Evolutionary conservation across 2,329 filamentous ascomycete genomes (phyloP).

Genomic region (Calonectria leucothoes): DNA sequence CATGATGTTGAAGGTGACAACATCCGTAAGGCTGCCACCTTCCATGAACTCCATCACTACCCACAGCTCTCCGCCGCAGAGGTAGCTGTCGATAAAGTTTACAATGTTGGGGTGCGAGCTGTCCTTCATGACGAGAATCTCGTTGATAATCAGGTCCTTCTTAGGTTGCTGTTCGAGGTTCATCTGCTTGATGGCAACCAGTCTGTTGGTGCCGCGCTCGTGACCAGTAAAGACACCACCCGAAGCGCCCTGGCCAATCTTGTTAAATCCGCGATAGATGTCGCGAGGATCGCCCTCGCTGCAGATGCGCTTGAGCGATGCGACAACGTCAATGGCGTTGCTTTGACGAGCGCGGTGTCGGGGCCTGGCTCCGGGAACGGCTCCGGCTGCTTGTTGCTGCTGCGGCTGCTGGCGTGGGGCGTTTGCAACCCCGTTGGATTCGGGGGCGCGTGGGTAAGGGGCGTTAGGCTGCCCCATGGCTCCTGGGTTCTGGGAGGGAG

Average conservation of each 20-base stretch:
- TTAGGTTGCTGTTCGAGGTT: conserved; percentile 98
- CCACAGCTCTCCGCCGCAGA: conserved; percentile 92
- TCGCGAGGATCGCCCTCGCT: conserved; percentile 89
- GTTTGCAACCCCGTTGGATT: conserved; percentile 47
- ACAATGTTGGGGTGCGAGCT: conserved; percentile 99
- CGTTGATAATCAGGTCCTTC: conserved; percentile 99
- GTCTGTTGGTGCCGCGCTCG: conserved; percentile 83
- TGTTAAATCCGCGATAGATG: conserved; percentile 87
- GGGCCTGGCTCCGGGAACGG: conserved; percentile 69
- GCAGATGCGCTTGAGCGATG: conserved; percentile 88
- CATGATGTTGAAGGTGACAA: conserved; percentile 99
- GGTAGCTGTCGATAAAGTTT: conserved; percentile 98
- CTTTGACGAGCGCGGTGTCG: conserved; percentile 84
- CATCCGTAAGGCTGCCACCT: conserved; percentile 95
- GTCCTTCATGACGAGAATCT: conserved; percentile 99
- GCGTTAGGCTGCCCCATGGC: conserved; percentile 38
- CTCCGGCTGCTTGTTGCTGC: conserved; percentile 43
- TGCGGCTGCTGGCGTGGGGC: conserved; percentile 48
- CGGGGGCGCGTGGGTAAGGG: conserved; percentile 43
- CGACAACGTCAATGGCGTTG: conserved; percentile 83
- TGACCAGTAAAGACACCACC: conserved; percentile 95
- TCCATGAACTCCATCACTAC: conserved; percentile 99
- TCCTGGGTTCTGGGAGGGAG: conserved; percentile 41
- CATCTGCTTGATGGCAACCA: conserved; percentile 99
- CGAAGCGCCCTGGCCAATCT: conserved; percentile 97